Percentiles rank a stretch among this genome's conserved stretches.
These are phyloP conservation scores for Tolypocladium pustulatum DNA, from an alignment of 2,329 filamentous ascomycete species.

Conservation along the genomic window DNA sequence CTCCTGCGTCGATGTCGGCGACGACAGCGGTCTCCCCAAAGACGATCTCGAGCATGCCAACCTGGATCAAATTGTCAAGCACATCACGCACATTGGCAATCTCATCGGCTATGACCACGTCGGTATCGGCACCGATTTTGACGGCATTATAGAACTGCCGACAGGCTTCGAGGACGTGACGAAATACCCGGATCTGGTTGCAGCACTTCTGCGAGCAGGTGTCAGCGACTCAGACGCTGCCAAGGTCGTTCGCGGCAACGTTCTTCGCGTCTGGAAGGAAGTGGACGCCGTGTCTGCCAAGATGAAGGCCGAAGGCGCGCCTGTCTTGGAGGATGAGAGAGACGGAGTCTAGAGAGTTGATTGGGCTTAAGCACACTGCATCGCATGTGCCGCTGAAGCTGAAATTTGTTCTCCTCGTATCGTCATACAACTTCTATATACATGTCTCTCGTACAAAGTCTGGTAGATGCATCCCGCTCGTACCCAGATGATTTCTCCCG, in stretches of 20 bases:
- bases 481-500: neutral
- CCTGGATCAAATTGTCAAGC: conserved; percentile 64
- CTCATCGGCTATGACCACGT: conserved; percentile 81
- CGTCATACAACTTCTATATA: conserved; percentile 19
- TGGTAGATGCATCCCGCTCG: neutral
- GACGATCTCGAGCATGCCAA: conserved; percentile 60
- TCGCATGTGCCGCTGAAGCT: neutral
- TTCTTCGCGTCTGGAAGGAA: conserved; percentile 74
- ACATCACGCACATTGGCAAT: conserved; percentile 74
- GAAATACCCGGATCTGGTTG: conserved; percentile 70
- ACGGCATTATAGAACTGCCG: conserved; percentile 60
- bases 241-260: conserved; percentile 69
- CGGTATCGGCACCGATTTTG: conserved; percentile 82
- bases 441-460: conserved; percentile 17
- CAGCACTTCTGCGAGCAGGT: conserved; percentile 61
- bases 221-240: conserved; percentile 63
- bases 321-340: conserved; percentile 42
- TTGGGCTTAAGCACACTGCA: neutral
- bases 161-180: conserved; percentile 74
- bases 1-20: conserved; percentile 53
- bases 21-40: conserved; percentile 55
- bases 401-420: conserved; percentile 7
- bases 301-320: conserved; percentile 49
- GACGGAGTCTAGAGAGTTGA: neutral
- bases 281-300: conserved; percentile 61